These are phyloP conservation scores for Spergularia marina DNA, from an alignment of 148 eudicot genomes.

Conservation along the genomic window DNA sequence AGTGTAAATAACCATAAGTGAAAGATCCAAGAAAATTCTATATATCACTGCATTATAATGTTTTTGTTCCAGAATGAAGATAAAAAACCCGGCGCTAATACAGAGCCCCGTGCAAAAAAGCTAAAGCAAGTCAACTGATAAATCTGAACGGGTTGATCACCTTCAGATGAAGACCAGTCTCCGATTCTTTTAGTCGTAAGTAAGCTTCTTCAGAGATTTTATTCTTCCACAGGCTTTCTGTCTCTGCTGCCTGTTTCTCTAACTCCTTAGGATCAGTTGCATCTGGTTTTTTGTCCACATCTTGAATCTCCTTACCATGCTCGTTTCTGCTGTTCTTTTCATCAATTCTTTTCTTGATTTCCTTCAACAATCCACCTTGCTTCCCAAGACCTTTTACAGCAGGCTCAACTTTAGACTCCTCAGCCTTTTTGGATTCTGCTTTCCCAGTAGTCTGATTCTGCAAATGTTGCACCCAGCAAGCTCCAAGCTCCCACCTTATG, in stretches of 20 bases:
- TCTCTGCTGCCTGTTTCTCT: constrained; percentile 65
- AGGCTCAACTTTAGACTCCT: constrained; percentile 75
- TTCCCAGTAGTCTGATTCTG: constrained; percentile 81
- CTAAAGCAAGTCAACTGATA: not conserved
- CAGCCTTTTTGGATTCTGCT: constrained; percentile 58
- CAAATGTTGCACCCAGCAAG: constrained; percentile 97
- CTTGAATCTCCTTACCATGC: constrained; percentile 41
- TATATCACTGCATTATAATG: not conserved
- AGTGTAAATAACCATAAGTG: not conserved
- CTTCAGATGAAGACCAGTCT: constrained; percentile 86
- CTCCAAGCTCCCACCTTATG: constrained; percentile 95
- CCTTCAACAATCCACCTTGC: constrained; percentile 86
- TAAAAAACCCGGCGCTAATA: not conserved
- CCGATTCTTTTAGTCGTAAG: constrained; percentile 82
- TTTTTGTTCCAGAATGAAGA: not conserved
- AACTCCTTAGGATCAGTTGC: constrained; percentile 37
- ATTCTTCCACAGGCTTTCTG: constrained; percentile 65
- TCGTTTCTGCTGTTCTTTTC: constrained; percentile 54
- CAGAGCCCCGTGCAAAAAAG: not conserved
- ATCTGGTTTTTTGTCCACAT: constrained; percentile 39
- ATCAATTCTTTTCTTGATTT: constrained; percentile 74
- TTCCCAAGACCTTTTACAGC: constrained; percentile 94
- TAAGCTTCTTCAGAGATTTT: constrained; percentile 73
- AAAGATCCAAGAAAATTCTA: not conserved
- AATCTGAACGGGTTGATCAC: constrained; percentile 28